A percentile compares a stretch with the other conserved stretches of the same genome.
phyloP scores from a whole-genome alignment of 208 protist genomes.

The Trypanosoma theileri region DNA sequence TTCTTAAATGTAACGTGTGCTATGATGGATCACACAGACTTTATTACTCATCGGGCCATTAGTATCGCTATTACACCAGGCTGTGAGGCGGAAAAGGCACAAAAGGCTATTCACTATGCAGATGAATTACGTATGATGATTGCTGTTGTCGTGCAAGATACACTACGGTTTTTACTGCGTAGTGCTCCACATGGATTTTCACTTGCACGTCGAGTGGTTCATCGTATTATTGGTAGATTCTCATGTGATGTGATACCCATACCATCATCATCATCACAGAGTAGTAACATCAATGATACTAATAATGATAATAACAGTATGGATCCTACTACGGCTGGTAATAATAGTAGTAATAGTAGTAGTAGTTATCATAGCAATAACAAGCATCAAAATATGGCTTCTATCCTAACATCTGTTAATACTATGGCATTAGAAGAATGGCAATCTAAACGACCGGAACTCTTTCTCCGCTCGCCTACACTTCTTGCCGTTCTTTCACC shows the following conservation, averaged over 20 bases:
- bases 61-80: conserved; percentile 35
- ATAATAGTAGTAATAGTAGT: conserved; percentile 1
- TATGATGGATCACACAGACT: conserved; percentile 52
- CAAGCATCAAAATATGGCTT: background rate
- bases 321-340: no score
- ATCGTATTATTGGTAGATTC: conserved; percentile 55
- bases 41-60: conserved; percentile 54
- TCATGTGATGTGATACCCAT: conserved; percentile 41
- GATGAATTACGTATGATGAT: conserved; percentile 64
- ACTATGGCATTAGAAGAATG: conserved; percentile 16
- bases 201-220: conserved; percentile 34
- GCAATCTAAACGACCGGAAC: conserved; percentile 29
- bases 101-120: conserved; percentile 40
- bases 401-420: conserved; percentile 8
- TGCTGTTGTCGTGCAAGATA: conserved; percentile 51
- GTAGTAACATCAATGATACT: no score
- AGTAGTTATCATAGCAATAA: background rate
- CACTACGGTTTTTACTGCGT: conserved; percentile 35
- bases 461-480: conserved; percentile 51
- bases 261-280: no score
- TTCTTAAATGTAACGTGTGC: conserved; percentile 62
- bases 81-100: conserved; percentile 8
- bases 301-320: background rate
- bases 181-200: conserved; percentile 20
- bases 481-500: conserved; percentile 60